Evolutionary conservation across 345 rosid species (phyloP), one percentile per base, ranked within the genome.

Genomic region (Citrus maxima): DNA sequence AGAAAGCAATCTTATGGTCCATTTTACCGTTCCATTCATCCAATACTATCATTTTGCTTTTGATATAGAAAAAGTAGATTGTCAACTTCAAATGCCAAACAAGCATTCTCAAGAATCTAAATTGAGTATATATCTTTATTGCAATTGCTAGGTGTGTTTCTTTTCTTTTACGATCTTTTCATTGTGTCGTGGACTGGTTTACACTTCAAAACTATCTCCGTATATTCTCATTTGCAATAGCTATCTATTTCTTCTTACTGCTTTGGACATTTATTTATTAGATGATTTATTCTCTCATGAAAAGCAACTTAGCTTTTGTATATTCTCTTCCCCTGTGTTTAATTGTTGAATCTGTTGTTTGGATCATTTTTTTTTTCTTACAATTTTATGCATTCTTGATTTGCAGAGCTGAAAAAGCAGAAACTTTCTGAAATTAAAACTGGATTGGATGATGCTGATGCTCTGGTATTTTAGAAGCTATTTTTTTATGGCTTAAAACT

Each of bases 391-490:
- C 30, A 38, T 56, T 49, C 56, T 70, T 67, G 75, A 84, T 67
- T 67, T 70, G 40, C 85, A 88, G 93, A 88, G 86, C 84, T 67
- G 79, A 89, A 72, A 83, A 88, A 88, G 86, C 88, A 88, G 79
- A 85, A 84, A 75, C 74, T 88, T 77, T 79, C 88, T 68, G 91
- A 88, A 66, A 81, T 88, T 62, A 85, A 84, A 75, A 74, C 80
- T 21, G 89, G 83, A 59, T 68, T 89, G 67, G 89, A 88, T 35
- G 91, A 89, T 35, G 91, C 88, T 12, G 91, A 89, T n/a, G 72
- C 86, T 46, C 65, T 88, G 91, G 93, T 88, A 86, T 18, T 76
- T 6, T 22, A 56, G 28, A 69, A 69, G 35, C 67, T 8, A 5
- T 28, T 68, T 80, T 65, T 65, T 32, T 56, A 19, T 69, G 32